Base-by-base conservation (phyloP, 495 filamentous ascomycete species). In the Xylaria flabelliformis region DNA sequence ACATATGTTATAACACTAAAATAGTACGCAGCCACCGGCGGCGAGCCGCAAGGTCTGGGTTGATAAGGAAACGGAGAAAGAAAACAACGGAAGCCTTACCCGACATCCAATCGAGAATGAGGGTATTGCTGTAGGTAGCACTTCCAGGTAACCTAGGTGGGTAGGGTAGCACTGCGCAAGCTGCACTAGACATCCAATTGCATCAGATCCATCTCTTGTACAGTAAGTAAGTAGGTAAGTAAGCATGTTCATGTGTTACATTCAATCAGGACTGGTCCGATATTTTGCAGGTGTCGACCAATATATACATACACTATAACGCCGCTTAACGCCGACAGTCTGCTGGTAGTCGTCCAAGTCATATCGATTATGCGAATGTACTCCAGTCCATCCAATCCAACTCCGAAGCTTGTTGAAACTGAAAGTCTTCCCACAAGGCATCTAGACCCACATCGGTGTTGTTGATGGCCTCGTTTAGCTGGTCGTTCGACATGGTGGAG, bases 351-450 rank as follows among this genome's bases (percentile, higher is more conserved):
- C 55, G 6, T 26, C 34, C 0, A 4, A 19, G 29, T 17, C 55
- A 19, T 32, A 59, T 59, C 44, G 26, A 44, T 67, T 36, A 69
- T 34, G 44, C 69, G 55, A 78, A 79, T 10, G 77, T 78, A 26
- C 76, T 76, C 77, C 77, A 79, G 55, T 79, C 77, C 77, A 79
- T 79, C 77, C 77, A 79, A 46, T 79, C 77, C 67, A 79, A 41
- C 48, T 79, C 77, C 24, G 71, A 73, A 2, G 74, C 71, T 34
- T 76, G 77, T 58, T 79, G 77, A 44, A 79, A 79, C 51, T 74
- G 77, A 44, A 79, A 76, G 64, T 79, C 76, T 17, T 79, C 77
- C 77, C 76, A 78, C 9, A 79, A 73, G 39, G 73, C 74, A 32
- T 76, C 77, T 7, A 79, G 73, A n/a, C 77, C 77, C 70, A 79